Conservation (phyloP, 83 land plant genomes). For the Larix sibirica region DNA sequence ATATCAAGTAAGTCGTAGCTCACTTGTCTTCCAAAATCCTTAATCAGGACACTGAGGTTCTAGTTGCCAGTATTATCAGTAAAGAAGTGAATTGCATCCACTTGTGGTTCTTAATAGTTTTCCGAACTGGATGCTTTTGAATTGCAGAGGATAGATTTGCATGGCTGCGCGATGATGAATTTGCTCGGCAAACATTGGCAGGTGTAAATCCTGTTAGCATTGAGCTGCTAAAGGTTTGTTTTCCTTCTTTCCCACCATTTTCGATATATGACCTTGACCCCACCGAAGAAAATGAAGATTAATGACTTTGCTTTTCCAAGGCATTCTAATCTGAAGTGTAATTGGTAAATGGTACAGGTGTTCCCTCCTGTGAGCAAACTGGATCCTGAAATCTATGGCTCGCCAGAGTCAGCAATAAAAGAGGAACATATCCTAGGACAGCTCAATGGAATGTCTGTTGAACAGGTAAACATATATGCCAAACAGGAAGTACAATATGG, state of each 20-base stretch:
- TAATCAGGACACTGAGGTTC: background rate
- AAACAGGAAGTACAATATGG: background rate
- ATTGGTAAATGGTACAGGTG: conserved; percentile 36
- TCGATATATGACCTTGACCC: background rate
- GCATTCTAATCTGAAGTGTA: conserved; percentile 8
- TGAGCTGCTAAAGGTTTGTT: conserved; percentile 43
- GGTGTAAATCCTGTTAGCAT: conserved; percentile 89
- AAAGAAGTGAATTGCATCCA: background rate
- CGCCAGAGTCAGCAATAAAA: conserved; percentile 68
- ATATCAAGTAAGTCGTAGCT: conserved; percentile 44
- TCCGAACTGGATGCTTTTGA: conserved; percentile 6
- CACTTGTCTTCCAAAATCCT: background rate
- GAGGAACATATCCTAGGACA: conserved; percentile 60
- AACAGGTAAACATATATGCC: conserved; percentile 49
- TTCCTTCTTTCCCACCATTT: background rate
- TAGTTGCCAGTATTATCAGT: background rate
- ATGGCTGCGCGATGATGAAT: conserved; percentile 90
- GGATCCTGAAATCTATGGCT: conserved; percentile 69
- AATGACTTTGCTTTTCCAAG: background rate
- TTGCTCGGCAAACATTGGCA: conserved; percentile 82
- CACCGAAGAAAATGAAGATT: background rate
- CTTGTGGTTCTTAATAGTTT: background rate
- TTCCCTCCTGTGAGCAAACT: conserved; percentile 86
- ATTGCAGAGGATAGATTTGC: conserved; percentile 80
- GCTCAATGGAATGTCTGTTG: conserved; percentile 80